A percentile compares a stretch with the other conserved stretches of the same genome.
Evolutionary conservation across 2,329 filamentous ascomycete genomes (phyloP).

Genomic region (Ascochyta viciae-villosae): DNA sequence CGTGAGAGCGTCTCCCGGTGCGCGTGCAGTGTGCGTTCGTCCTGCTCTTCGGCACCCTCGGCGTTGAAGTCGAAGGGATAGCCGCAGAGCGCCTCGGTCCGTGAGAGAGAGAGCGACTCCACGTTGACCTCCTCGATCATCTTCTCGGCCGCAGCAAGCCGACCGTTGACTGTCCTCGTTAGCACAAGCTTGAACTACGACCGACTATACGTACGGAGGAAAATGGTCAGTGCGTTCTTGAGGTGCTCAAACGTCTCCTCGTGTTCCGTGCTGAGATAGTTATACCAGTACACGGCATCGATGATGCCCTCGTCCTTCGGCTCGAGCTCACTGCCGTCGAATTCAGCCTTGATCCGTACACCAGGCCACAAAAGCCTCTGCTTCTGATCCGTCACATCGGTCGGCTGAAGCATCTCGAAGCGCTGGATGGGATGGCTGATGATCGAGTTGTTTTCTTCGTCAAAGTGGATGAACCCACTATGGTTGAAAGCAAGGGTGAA

Average conservation of each 20-base stretch:
- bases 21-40: conserved; percentile 29
- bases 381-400: conserved; percentile 44
- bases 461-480: conserved; percentile 38
- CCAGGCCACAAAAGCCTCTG: conserved; percentile 58
- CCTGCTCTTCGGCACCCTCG: conserved; percentile 37
- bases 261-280: conserved; percentile 69
- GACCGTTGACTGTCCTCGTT: conserved; percentile 50
- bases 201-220: conserved; percentile 72
- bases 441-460: conserved; percentile 21
- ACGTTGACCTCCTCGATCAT: conserved; percentile 61
- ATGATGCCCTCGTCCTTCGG: conserved; percentile 76
- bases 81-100: conserved; percentile 52
- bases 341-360: conserved; percentile 71
- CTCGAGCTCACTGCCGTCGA: conserved; percentile 65
- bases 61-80: conserved; percentile 46
- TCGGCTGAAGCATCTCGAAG: conserved; percentile 59
- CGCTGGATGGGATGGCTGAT: conserved; percentile 38
- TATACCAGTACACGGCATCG: conserved; percentile 83
- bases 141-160: conserved; percentile 62
- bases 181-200: conserved; percentile 13
- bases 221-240: conserved; percentile 78
- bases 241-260: conserved; percentile 71
- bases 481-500: conserved; percentile 52
- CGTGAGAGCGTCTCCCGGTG: conserved; percentile 29
- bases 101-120: conserved; percentile 52